Percentiles rank a stretch among this genome's conserved stretches.
Conservation (phyloP, 1,284 basidiomycete species). For the Apiotrichum montevideense region DNA sequence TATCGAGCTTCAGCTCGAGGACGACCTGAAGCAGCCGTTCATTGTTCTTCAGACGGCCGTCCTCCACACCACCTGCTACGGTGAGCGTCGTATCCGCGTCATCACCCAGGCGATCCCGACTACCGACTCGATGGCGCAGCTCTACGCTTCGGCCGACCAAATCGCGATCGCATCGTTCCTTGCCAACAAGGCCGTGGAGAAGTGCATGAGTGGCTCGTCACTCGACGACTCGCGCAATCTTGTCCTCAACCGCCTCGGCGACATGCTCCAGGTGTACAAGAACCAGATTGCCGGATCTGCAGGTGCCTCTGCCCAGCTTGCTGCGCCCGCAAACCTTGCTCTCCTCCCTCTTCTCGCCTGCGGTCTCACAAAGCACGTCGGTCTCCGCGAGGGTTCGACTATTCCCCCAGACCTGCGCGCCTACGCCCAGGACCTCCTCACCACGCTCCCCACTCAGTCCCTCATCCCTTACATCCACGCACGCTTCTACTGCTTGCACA, state of each 20-base stretch:
- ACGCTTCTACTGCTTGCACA: constrained; percentile 91
- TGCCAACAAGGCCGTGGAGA: constrained; percentile 95
- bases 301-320: constrained; percentile 89
- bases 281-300: constrained; percentile 89
- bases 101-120: constrained; percentile 89
- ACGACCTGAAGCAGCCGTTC: constrained; percentile 84
- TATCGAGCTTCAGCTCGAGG: constrained; percentile 96
- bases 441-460: constrained; percentile 82
- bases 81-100: constrained; percentile 92
- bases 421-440: constrained; percentile 88
- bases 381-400: constrained; percentile 87
- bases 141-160: constrained; percentile 94
- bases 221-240: constrained; percentile 90
- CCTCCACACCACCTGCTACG: constrained; percentile 91
- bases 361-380: constrained; percentile 90
- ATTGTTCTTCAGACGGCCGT: constrained; percentile 96
- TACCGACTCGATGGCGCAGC: constrained; percentile 83
- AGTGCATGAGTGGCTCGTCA: constrained; percentile 65
- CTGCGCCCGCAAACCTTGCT: constrained; percentile 86
- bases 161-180: constrained; percentile 82
- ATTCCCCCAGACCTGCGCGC: constrained; percentile 94
- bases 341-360: constrained; percentile 85
- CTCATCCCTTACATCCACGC: constrained; percentile 93
- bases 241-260: constrained; percentile 83
- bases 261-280: constrained; percentile 89